phyloP scores from a whole-genome alignment of 2,329 filamentous ascomycete species.

The Zalaria sp. region DNA sequence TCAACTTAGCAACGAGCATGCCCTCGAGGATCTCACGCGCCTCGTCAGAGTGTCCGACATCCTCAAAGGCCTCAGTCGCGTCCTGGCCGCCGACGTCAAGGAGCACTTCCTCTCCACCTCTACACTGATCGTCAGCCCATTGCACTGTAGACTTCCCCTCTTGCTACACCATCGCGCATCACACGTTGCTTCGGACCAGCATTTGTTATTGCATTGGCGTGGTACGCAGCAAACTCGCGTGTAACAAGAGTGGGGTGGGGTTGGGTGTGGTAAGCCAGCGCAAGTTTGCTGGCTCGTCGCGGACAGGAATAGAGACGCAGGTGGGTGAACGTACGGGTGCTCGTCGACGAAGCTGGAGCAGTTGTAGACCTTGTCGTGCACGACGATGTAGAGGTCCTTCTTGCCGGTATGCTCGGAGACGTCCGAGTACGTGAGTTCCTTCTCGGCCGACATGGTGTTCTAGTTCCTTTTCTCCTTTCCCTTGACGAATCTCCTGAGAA shows the following conservation, averaged over 20 bases:
- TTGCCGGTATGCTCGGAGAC: slow-evolving; percentile 78
- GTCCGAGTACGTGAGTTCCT: slow-evolving; percentile 62
- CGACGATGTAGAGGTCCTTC: slow-evolving; percentile 82
- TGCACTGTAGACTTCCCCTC: too few species aligned
- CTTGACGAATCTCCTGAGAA: too few species aligned
- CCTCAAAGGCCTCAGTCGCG: slow-evolving; percentile 94
- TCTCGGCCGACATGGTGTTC: slow-evolving; percentile 38
- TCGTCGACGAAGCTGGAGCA: slow-evolving; percentile 82
- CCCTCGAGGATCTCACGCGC: slow-evolving; percentile 82
- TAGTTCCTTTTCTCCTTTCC: not conserved
- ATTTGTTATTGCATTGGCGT: slow-evolving; percentile 1
- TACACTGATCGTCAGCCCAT: slow-evolving; percentile 23
- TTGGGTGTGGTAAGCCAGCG: not conserved
- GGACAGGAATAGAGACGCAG: slow-evolving; percentile 1
- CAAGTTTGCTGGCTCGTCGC: not conserved
- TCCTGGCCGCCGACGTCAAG: slow-evolving; percentile 94
- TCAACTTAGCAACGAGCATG: slow-evolving; percentile 61
- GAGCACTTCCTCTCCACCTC: slow-evolving; percentile 95
- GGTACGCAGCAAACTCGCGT: not conserved
- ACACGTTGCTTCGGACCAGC: too few species aligned
- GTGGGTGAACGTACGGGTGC: slow-evolving; percentile 57
- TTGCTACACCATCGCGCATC: too few species aligned
- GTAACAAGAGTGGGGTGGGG: slow-evolving; percentile 4
- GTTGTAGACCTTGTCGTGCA: slow-evolving; percentile 97
- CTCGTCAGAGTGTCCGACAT: slow-evolving; percentile 98